A percentile compares a stretch with the other conserved stretches of the same genome.
Conservation (phyloP, 306 rosid species). For the Carpinus viminea region DNA sequence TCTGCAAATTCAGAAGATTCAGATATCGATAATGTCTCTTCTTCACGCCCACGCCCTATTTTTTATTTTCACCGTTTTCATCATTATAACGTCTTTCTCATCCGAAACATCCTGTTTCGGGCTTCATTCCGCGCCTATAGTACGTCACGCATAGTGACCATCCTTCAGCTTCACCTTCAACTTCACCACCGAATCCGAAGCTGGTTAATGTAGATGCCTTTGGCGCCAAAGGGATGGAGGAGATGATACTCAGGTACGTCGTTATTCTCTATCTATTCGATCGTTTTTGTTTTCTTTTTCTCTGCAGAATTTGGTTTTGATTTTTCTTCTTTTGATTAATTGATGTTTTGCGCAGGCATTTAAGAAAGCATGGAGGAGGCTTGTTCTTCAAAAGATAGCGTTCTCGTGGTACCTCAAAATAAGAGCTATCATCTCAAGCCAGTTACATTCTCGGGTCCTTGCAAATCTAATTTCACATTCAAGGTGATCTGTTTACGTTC, state of each 20-base stretch:
- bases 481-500: slow-evolving; percentile 39
- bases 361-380: slow-evolving; percentile 63
- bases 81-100: too few relatives aligned
- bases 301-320: neutral
- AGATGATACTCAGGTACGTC: slow-evolving; percentile 52
- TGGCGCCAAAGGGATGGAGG: slow-evolving; percentile 60
- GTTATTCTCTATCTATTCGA: too few relatives aligned
- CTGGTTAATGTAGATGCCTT: slow-evolving; percentile 47
- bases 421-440: slow-evolving; percentile 58
- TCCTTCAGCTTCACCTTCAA: neutral
- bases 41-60: too few relatives aligned
- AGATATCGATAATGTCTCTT: too few relatives aligned
- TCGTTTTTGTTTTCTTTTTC: neutral
- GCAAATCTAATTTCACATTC: slow-evolving; percentile 45
- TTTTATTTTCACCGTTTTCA: too few relatives aligned
- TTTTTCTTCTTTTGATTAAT: too few relatives aligned
- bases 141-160: too few relatives aligned
- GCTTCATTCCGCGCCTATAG: too few relatives aligned
- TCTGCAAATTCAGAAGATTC: too few relatives aligned
- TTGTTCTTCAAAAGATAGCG: slow-evolving; percentile 45
- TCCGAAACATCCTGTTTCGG: too few relatives aligned
- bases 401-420: slow-evolving; percentile 52
- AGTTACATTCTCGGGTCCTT: slow-evolving; percentile 71
- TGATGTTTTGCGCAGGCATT: slow-evolving; percentile 45
- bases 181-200: neutral